phyloP scores from a whole-genome alignment of 2,329 filamentous ascomycete species.

The Fusarium mexicanum region DNA sequence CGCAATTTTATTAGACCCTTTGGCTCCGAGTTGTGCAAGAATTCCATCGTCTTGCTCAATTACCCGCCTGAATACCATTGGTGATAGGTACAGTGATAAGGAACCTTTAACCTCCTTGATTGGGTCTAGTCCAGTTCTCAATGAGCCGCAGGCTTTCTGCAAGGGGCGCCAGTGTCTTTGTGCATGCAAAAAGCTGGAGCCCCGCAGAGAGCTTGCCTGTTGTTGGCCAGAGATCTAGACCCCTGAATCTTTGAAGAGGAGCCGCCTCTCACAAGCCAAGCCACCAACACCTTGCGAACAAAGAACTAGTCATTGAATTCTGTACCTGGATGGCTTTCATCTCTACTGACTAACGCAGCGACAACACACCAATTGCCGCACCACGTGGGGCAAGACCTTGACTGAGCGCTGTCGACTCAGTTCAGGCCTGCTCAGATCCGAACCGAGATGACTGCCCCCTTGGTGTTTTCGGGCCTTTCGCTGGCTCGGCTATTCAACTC shows the following conservation, averaged over 20 bases:
- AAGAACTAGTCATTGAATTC: neutral
- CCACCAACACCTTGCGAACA: constrained; percentile 18
- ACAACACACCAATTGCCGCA: constrained; percentile 25
- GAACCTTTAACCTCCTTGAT: constrained; percentile 14
- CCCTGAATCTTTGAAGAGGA: constrained; percentile 36
- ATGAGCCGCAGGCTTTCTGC: constrained; percentile 41
- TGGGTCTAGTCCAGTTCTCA: constrained; percentile 19
- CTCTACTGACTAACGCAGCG: neutral
- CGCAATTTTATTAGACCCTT: constrained; percentile 1
- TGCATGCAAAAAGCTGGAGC: constrained; percentile 43
- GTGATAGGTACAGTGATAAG: constrained; percentile 20
- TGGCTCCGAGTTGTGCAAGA: constrained; percentile 11
- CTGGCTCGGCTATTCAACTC: constrained; percentile 28
- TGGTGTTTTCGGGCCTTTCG: constrained; percentile 32
- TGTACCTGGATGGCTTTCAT: constrained; percentile 25
- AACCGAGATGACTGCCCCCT: constrained; percentile 38
- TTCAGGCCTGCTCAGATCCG: constrained; percentile 1
- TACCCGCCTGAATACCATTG: neutral
- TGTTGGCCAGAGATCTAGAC: constrained; percentile 37
- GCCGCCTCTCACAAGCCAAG: constrained; percentile 27
- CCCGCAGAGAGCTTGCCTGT: constrained; percentile 39
- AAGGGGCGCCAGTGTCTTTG: constrained; percentile 38
- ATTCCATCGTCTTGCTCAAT: constrained; percentile 18
- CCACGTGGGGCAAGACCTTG: constrained; percentile 36
- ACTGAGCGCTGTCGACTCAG: constrained; percentile 15